Conservation (phyloP, 2,329 filamentous ascomycete species). For the Penicillium sp. region DNA sequence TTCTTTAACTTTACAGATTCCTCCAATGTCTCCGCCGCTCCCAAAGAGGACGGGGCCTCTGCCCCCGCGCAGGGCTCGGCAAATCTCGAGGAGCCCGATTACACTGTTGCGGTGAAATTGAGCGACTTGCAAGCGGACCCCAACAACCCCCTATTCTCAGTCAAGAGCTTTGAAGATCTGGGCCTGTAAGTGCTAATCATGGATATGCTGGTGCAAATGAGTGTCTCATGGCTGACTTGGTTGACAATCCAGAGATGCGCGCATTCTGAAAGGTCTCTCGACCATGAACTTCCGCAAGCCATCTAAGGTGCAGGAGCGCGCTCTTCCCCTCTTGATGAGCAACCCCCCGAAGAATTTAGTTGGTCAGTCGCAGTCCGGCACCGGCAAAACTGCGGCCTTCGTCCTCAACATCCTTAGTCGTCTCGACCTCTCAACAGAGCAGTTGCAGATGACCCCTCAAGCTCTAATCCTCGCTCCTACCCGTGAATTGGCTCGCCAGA, state of each 20-base stretch:
- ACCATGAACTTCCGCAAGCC: slow-evolving; percentile 88
- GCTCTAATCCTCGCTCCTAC: slow-evolving; percentile 82
- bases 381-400: slow-evolving; percentile 96
- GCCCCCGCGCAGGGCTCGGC: slow-evolving; percentile 46
- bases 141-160: slow-evolving; percentile 82
- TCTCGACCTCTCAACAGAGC: slow-evolving; percentile 67
- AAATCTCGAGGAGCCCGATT: slow-evolving; percentile 66
- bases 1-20: slow-evolving; percentile 11
- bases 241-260: slow-evolving; percentile 44
- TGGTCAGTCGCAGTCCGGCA: slow-evolving; percentile 98
- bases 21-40: slow-evolving; percentile 14
- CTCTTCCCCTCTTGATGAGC: slow-evolving; percentile 80
- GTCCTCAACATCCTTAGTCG: slow-evolving; percentile 87
- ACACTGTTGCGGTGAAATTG: slow-evolving; percentile 88
- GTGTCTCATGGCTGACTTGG: slow-evolving; percentile 2
- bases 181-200: slow-evolving; percentile 63
- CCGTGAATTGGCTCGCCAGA: slow-evolving; percentile 91
- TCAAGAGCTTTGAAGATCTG: slow-evolving; percentile 78
- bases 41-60: slow-evolving; percentile 41
- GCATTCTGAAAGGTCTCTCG: slow-evolving; percentile 73
- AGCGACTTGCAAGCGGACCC: slow-evolving; percentile 84
- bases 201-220: background rate
- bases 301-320: slow-evolving; percentile 96
- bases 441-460: slow-evolving; percentile 63
- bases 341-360: slow-evolving; percentile 93